phyloP scores from a whole-genome alignment of 441 rosid genomes.

The Manihot esculenta region DNA sequence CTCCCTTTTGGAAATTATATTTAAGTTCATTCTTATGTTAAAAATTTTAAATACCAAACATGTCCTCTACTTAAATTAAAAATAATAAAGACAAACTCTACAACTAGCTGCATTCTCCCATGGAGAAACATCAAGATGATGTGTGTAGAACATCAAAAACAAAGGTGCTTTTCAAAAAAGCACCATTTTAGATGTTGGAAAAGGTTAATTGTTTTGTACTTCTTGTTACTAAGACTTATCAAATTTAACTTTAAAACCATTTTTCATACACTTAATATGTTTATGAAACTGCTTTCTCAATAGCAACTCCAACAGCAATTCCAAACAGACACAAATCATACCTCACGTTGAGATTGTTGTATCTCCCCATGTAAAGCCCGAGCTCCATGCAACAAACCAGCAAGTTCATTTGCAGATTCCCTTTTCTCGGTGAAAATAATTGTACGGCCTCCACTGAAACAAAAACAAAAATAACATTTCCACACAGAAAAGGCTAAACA shows the following conservation, averaged over 20 bases:
- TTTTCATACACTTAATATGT: too few species aligned
- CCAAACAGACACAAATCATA: conserved; percentile 18
- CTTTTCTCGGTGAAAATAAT: conserved; percentile 89
- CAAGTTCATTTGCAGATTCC: conserved; percentile 83
- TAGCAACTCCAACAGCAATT: too few species aligned
- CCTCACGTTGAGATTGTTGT: conserved; percentile 93
- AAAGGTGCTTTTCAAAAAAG: too few species aligned
- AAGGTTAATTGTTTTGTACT: too few species aligned
- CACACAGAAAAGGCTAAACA: too few species aligned
- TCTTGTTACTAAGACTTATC: too few species aligned
- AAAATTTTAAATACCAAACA: background rate
- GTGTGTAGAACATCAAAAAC: background rate
- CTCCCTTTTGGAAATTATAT: too few species aligned
- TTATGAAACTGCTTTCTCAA: too few species aligned
- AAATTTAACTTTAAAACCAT: too few species aligned
- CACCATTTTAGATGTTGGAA: too few species aligned
- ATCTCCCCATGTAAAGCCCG: conserved; percentile 91
- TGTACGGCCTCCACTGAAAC: conserved; percentile 79
- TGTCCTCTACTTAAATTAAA: background rate
- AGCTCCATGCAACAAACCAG: conserved; percentile 78
- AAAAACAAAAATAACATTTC: background rate
- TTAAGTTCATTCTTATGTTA: background rate
- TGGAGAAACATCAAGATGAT: background rate
- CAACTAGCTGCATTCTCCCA: background rate
- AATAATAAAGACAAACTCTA: background rate